A percentile compares a stretch with the other conserved stretches of the same genome.
Conservation (phyloP, 2,329 filamentous ascomycete species). For the Zalaria obscura region DNA sequence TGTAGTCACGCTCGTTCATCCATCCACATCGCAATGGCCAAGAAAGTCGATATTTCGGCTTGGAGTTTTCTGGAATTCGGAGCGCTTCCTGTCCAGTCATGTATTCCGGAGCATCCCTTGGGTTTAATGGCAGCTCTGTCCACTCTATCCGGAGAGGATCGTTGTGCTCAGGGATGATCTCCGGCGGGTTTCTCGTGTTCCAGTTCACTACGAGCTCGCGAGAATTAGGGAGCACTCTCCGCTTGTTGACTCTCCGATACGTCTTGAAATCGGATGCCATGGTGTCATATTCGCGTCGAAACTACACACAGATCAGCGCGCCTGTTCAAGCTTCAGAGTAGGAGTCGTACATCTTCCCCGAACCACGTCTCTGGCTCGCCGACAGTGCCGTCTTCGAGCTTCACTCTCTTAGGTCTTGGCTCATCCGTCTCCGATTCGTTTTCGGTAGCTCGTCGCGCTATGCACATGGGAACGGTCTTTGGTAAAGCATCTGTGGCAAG, state of each 20-base stretch:
- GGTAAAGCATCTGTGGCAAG: slow-evolving; percentile 92
- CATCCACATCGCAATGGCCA: slow-evolving; percentile 82
- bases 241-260: slow-evolving; percentile 86
- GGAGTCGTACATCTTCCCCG: slow-evolving; percentile 56
- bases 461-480: slow-evolving; percentile 85
- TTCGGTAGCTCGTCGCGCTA: slow-evolving; percentile 63
- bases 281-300: slow-evolving; percentile 54
- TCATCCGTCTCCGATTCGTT: slow-evolving; percentile 77
- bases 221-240: slow-evolving; percentile 90
- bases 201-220: slow-evolving; percentile 92
- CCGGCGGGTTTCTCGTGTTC: slow-evolving; percentile 71
- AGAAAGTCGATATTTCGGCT: slow-evolving; percentile 78
- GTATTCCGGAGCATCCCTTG: slow-evolving; percentile 52
- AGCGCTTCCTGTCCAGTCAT: slow-evolving; percentile 73
- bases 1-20: slow-evolving; percentile 83
- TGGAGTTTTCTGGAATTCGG: slow-evolving; percentile 77
- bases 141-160: slow-evolving; percentile 89
- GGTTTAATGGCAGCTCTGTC: slow-evolving; percentile 61
- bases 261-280: slow-evolving; percentile 79
- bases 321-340: not conserved
- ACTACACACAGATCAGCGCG: slow-evolving; percentile 22
- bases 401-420: slow-evolving; percentile 55
- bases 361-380: slow-evolving; percentile 64
- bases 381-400: slow-evolving; percentile 46
- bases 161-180: slow-evolving; percentile 86